Base-by-base conservation (phyloP, 192 early-diverging fungal species). In the Mortierella claussenii region DNA sequence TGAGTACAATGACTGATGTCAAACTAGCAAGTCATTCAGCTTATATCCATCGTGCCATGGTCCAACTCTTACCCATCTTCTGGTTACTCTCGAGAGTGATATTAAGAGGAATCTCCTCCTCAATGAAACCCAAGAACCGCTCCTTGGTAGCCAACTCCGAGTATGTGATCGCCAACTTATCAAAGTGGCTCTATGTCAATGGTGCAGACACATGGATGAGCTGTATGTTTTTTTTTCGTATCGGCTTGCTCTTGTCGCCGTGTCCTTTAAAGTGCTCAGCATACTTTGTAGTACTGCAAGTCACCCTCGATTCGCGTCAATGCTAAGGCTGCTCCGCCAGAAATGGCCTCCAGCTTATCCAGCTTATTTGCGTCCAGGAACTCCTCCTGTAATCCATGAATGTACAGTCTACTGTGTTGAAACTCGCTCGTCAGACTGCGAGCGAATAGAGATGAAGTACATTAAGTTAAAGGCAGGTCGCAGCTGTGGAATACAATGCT, bases 351-450 rank as follows among this genome's bases (percentile, higher is more conserved):
- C 2, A 74, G 61, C 18, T 64, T 74, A 20, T 49, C 60, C 23
- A 74, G 48, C 18, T 65, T 47, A 37, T 74, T 64, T 18, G 43
- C 45, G 4, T 24, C 53, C 21, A 74, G 26, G 31, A 74, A 74
- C 12, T 74, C 69, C 18, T 74, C 60, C 31, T 74, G 69, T 10
- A 74, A 33, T 43, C 61, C 69, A 65, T 74, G 61, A 3, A 74
- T 74, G 50, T 74, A 74, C 1, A 74, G 55, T 12, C 54, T 55
- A 28, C 54, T 50, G 12, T 63, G 24, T 43, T 65, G 55, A 28
- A 64, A 74, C 17, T 74, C 69, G 36, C 17, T 44, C 24, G 55
- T 65, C 17, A 65, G 54, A 30, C 69, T 74, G 54, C n/a, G n/a
- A n/a, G n/a, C n/a, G n/a, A n/a, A n/a, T n/a, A n/a, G n/a, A n/a